Evolutionary conservation across 306 rosid species (phyloP), one percentile per base, ranked within the genome.

Genomic region (Myrica gale): DNA sequence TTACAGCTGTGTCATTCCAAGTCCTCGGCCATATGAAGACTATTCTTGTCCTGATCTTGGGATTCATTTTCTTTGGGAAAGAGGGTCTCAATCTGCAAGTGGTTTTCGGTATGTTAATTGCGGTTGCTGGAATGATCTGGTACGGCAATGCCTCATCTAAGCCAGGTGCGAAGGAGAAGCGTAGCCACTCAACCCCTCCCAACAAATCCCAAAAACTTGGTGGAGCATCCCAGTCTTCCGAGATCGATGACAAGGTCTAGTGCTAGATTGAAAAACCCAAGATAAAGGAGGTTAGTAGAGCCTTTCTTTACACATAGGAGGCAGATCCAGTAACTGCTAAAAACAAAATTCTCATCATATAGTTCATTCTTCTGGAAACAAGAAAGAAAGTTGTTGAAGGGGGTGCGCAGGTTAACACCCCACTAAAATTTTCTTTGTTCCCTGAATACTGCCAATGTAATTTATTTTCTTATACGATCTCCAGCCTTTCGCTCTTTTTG

Each of bases 1-100:
- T 92, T 69, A 85, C 97, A 0, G 93, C 97, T 1, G 93, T 89
- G 19, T 82, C 97, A 6, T 92, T 92, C 83, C 97, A 92, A 81
- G 96, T 92, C 69, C 84, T 89, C 7, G 97, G 97, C 13, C 97
- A 92, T 61, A 89, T 89, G 96, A 92, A 92, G 86, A 92, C 97
- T 19, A 85, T 92, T 74, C 82, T 89, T 44, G 96, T 89, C 54
- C 87, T 92, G 65, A 80, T 82, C 54, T 32, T 92, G 74, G 97
- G 97, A 70, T 92, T 92, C 84, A 82, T 83, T 46, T 90, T 92
- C 87, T 92, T 92, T 45, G 97, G 96, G 15, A 89, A 86, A 80
- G 97, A 89, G 78, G 97, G 97, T 66, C 89, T 87, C 70, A 88
- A 81, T 74, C 39, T 72, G 9, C 93, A 92, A n/a, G 93, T 92